Conservation (phyloP, 805 yeast genomes). For the Schwanniomyces yamadae region DNA sequence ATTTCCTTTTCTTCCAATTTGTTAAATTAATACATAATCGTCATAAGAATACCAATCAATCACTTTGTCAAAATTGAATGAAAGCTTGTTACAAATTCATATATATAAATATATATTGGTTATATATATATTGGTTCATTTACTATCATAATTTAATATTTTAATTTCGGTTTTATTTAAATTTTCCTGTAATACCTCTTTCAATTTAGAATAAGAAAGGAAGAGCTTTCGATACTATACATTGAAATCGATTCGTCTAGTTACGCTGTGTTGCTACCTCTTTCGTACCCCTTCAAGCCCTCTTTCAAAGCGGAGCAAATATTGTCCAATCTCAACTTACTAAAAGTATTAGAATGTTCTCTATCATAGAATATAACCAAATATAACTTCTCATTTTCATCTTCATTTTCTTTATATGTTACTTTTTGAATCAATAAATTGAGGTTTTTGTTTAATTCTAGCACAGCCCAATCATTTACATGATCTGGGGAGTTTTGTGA, state of each 20-base stretch:
- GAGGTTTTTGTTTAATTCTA: constrained; percentile 28
- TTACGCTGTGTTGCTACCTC: constrained; percentile 13
- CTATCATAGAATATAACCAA: constrained; percentile 32
- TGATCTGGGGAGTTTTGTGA: constrained; percentile 3
- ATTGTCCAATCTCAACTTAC: constrained; percentile 36
- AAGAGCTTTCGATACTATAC: too few species aligned
- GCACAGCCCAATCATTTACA: constrained; percentile 25
- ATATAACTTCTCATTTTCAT: constrained; percentile 18
- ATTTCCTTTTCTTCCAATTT: too few species aligned
- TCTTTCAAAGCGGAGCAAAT: constrained; percentile 25
- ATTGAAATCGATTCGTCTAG: too few species aligned
- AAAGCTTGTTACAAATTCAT: not conserved
- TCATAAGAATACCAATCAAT: constrained; percentile 3
- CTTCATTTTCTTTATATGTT: constrained; percentile 7
- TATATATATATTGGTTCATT: constrained; percentile 1
- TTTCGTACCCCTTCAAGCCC: constrained; percentile 34
- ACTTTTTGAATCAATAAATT: constrained; percentile 27
- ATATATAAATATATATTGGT: too few species aligned
- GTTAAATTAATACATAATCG: constrained; percentile 1
- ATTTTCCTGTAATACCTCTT: constrained; percentile 36
- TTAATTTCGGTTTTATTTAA: constrained; percentile 10
- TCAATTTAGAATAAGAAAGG: constrained; percentile 23
- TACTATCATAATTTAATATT: constrained; percentile 1
- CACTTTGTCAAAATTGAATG: not conserved
- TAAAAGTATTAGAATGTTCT: constrained; percentile 28